Evolutionary conservation across 1,284 basidiomycete species (phyloP), one percentile per base, ranked within the genome.

Genomic region (Serendipita sp.): DNA sequence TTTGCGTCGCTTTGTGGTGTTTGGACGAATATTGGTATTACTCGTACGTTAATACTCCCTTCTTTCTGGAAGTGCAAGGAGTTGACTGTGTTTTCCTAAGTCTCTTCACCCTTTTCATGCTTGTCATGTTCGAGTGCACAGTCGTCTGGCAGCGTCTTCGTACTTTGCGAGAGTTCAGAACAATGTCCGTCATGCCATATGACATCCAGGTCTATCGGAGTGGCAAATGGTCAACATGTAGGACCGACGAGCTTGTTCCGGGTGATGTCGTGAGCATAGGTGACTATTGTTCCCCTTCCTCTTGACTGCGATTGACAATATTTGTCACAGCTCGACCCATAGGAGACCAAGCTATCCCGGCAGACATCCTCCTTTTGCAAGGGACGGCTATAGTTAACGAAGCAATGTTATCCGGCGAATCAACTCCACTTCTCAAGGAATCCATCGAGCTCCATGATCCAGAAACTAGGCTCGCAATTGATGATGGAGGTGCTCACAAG

Each of bases 11-110:
- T 0, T 77, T 97, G 13, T 97, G 93, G 93, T 92, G 88, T 71
- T 75, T 97, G 69, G 94, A 97, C 71, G 94, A 96, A 73, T 97
- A 96, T 74, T 96, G 93, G 93, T 96, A 95, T 73, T 97, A 95
- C 78, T 53, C 49, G 49, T 53, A 30, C 13, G 49, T 53, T n/a
- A 13, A n/a, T 22, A 22, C 22, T 22, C 22, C 22, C 22, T 53
- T 53, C 26, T 53, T 15, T 29, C 12, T 12, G 29, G 15, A 26
- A 13, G 29, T 53, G 10, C 15, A 53, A 26, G 30, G 26, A 30
- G 49, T 26, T 53, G 29, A 53, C 10, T 17, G 42, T 44, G 22
- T 44, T 44, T 53, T 12, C 49, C 10, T 26, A n/a, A 91, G 88
- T 66, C 74, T 97, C 49, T 97, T 97, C 77, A 97, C 94, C 0